Evolutionary conservation across 768 basidiomycete genomes (phyloP), one percentile per base, ranked within the genome.

Genomic region (Cantharellus anzutake): DNA sequence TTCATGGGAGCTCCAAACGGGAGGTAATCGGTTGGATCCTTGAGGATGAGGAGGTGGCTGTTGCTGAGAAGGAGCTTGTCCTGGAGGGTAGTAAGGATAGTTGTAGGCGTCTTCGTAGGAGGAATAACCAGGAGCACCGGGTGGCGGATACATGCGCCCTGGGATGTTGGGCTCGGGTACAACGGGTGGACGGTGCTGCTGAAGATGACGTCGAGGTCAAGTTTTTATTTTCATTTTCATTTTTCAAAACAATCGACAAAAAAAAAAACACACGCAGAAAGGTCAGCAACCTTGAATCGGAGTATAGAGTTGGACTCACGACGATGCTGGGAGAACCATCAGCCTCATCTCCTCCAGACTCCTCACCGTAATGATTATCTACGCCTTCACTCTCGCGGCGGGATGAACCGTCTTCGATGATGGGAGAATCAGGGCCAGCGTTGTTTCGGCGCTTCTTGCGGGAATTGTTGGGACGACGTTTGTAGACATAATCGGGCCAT

Each of bases 401-500:
- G 7, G 7, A 37, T 11, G 37, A 11, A 41, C 38, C 38, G 14
- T 57, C 56, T 41, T 57, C 56, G 40, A 55, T 55, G 35, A 37
- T 37, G 11, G 52, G 52, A 37, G 52, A 55, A 37, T 55, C 52
- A 11, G 52, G 11, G 1, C 52, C 38, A 37, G 52, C 14, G 35
- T 11, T 55, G 7, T 37, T 37, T 7, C 52, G 52, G 7, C 78
- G 74, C 66, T 75, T 78, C 67, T 80, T 84, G 65, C 88, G 80
- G 59, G 84, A 84, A 68, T 91, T 88, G 73, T 91, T 91, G 37
- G 88, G 88, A 57, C 88, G 77, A 58, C 88, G 80, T 66, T 82
- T 80, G 73, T 91, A 91, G 51, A 91, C 86, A 65, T 91, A 91
- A 75, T 89, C 86, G 14, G 88, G 88, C 70, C 89, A 90, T 67